Base-by-base conservation (phyloP, 2,329 filamentous ascomycete species). In the Colletotrichum abscissum region DNA sequence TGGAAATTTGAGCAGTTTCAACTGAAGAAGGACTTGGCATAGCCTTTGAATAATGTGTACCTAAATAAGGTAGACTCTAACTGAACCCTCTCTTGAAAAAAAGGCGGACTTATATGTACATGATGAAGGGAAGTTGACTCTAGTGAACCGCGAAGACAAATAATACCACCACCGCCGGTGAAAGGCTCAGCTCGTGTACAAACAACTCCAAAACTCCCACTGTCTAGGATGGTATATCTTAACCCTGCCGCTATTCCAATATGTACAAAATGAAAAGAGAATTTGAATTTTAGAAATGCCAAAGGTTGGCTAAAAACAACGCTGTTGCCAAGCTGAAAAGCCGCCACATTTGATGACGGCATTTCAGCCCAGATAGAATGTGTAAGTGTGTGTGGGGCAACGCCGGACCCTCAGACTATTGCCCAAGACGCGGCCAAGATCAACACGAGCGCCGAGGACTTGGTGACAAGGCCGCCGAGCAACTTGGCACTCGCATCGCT, bases 341-440 rank as follows among this genome's bases (percentile, higher is more conserved):
- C 38, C 42, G 42, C 19, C 42, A 46, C 19, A 19, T 19, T 46
- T 46, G 42, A 46, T 46, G 42, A 46, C 42, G 42, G 42, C 42
- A n/a, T 19, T 46, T 46, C 42, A 46, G 42, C 42, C 42, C 42
- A 46, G 42, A n/a, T 8, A 46, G 42, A 19, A 46, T 46, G 42
- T 46, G 19, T n/a, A n/a, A n/a, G 7, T 46, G 46, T 49, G 46
- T 33, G 60, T 54, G 46, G 60, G 46, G 19, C 60, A 26, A 5
- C 42, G 42, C 42, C 6, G n/a, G n/a, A 33, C 60, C 24, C 16
- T 63, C 46, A 63, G 46, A 54, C 28, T 6, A 63, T 24, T 26
- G 60, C 60, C 60, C 60, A 63, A 33, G 60, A 35, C 30, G 49
- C 28, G 46, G 46, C 60, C 63, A 65, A 65, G 63, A 56, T 56